Evolutionary conservation across 306 rosid species (phyloP).

Genomic region (Cyclanthera cordifolia): DNA sequence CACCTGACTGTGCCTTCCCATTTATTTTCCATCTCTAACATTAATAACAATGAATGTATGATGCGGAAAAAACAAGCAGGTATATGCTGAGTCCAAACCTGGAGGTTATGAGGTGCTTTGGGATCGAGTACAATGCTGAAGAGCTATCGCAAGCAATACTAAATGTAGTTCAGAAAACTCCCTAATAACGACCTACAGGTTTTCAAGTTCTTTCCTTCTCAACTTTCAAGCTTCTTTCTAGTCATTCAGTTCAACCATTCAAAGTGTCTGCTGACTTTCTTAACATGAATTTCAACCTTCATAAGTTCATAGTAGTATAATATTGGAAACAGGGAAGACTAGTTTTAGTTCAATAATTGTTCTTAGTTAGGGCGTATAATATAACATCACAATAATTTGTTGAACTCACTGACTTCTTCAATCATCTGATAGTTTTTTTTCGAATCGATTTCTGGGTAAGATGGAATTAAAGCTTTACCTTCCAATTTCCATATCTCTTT

Average conservation of each 20-base stretch:
- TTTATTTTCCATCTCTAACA: neutral
- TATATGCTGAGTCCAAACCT: conserved; percentile 64
- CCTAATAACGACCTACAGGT: neutral
- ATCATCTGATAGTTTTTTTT: neutral
- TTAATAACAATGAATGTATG: neutral
- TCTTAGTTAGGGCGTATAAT: neutral
- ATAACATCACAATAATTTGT: neutral
- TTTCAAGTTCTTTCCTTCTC: neutral
- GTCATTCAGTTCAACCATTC: neutral
- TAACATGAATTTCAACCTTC: neutral
- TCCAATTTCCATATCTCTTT: neutral
- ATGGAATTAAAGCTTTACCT: neutral
- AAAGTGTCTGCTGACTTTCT: neutral
- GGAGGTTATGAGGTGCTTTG: conserved; percentile 79
- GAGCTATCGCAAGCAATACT: conserved; percentile 50
- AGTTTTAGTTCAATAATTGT: neutral
- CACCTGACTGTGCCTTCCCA: conserved; percentile 3
- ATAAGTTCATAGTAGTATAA: neutral
- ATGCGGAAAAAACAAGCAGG: conserved; percentile 33
- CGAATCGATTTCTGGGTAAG: neutral
- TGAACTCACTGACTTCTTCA: neutral
- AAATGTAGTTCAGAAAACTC: conserved; percentile 34
- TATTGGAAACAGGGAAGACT: neutral
- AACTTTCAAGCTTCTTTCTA: neutral
- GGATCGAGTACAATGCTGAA: conserved; percentile 66